These are phyloP conservation scores for Pythium aquatile DNA, from an alignment of 352 stramenopile genomes.

Conservation along the genomic window DNA sequence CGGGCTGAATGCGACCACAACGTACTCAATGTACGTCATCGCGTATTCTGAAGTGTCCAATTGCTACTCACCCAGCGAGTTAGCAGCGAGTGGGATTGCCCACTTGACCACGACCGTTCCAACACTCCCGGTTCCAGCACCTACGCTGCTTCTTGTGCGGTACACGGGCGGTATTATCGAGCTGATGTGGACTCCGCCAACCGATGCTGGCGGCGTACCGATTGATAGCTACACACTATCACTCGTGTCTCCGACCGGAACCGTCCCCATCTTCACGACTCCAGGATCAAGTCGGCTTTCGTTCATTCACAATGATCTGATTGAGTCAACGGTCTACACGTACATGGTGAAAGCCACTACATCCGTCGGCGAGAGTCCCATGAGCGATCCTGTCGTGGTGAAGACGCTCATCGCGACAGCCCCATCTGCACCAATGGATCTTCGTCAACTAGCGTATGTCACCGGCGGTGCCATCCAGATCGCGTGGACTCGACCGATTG, in stretches of 20 bases:
- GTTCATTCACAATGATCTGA: conserved; percentile 48
- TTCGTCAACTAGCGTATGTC: conserved; percentile 37
- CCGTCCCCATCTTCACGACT: conserved; percentile 26
- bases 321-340: conserved; percentile 46
- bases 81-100: conserved; percentile 2
- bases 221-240: conserved; percentile 23
- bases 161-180: conserved; percentile 29
- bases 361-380: conserved; percentile 37
- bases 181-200: conserved; percentile 25
- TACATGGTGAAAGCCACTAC: conserved; percentile 40
- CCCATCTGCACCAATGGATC: conserved; percentile 45
- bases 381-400: conserved; percentile 28
- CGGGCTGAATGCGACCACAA: conserved; percentile 25
- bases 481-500: conserved; percentile 51
- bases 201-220: conserved; percentile 25
- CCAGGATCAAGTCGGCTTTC: conserved; percentile 22
- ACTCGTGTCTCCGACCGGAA: conserved; percentile 15
- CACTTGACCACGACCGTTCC: conserved; percentile 15
- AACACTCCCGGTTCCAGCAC: conserved; percentile 24
- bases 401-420: conserved; percentile 42
- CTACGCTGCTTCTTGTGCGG: conserved; percentile 8
- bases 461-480: conserved; percentile 60
- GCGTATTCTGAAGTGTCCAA: conserved; percentile 26
- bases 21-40: conserved; percentile 25
- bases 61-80: conserved; percentile 24